Evolutionary conservation across 192 early-diverging fungal species (phyloP).

Genomic region (Podila minutissima): DNA sequence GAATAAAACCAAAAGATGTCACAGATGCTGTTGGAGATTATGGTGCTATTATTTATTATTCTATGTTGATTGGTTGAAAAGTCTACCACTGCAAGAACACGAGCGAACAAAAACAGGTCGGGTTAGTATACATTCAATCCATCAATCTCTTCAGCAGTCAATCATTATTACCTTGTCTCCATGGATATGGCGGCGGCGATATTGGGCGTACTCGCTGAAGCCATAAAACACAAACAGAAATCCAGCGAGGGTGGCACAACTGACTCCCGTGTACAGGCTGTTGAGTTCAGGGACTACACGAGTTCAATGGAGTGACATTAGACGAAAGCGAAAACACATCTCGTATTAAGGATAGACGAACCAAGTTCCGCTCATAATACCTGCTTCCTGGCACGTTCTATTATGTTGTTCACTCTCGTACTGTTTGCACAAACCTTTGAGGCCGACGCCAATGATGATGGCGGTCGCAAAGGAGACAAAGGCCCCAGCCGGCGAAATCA

Average conservation of each 20-base stretch:
- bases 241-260: slow-evolving; percentile 3
- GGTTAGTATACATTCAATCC: no score
- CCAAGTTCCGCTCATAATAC: no score
- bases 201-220: slow-evolving; percentile 6
- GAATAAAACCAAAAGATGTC: not conserved
- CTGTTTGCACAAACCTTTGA: not conserved
- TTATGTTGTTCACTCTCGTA: not conserved
- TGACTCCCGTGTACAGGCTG: slow-evolving; percentile 1
- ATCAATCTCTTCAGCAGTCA: no score
- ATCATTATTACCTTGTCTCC: slow-evolving; percentile 10
- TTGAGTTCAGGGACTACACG: not conserved
- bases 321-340: no score
- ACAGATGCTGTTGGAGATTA: not conserved
- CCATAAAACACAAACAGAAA: slow-evolving; percentile 13
- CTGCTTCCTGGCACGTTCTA: not conserved
- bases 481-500: not conserved
- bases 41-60: no score
- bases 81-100: no score
- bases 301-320: not conserved
- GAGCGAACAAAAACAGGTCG: no score
- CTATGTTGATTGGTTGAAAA: no score
- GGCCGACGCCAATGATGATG: slow-evolving; percentile 8
- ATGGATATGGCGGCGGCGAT: slow-evolving; percentile 7
- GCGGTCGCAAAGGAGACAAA: slow-evolving; percentile 9
- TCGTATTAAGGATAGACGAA: not conserved